These are phyloP conservation scores for Syzygium jambos DNA, from an alignment of 345 rosid genomes.

Conservation along the genomic window DNA sequence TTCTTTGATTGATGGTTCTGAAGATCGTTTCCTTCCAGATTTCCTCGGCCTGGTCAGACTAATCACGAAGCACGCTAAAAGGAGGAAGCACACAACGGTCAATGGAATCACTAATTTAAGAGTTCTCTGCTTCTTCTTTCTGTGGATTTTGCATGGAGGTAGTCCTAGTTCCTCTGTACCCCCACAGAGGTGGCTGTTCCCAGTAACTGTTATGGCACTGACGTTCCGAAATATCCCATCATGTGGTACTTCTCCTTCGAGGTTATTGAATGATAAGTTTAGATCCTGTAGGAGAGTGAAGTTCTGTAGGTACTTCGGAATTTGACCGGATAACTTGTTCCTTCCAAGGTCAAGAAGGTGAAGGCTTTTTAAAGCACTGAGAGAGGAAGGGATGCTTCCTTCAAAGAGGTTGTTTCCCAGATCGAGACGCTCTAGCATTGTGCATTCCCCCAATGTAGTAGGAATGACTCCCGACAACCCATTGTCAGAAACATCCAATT, in stretches of 20 bases:
- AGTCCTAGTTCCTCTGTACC: conserved; percentile 1
- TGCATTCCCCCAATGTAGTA: neutral
- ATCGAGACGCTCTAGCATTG: neutral
- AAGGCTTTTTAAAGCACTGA: conserved; percentile 1
- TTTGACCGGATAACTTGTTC: conserved; percentile 2
- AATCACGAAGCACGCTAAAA: neutral
- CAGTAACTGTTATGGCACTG: neutral
- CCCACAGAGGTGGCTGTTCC: conserved; percentile 8
- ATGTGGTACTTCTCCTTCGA: conserved; percentile 4
- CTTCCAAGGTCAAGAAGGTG: neutral
- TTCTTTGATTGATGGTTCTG: neutral
- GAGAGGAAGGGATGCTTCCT: conserved; percentile 4
- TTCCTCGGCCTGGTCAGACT: neutral
- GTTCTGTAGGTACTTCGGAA: neutral
- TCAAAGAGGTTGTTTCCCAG: neutral
- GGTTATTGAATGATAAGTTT: conserved; percentile 2
- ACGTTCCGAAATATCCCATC: neutral
- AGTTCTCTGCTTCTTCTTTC: neutral
- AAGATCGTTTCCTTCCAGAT: neutral
- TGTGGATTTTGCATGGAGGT: neutral
- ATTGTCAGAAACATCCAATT: conserved; percentile 2
- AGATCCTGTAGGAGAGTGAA: neutral
- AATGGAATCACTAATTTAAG: neutral
- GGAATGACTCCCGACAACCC: conserved; percentile 1
- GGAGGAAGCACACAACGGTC: neutral